A percentile compares a stretch with the other conserved stretches of the same genome.
Conservation (phyloP, 169 alveolate genomes). For the Condylostoma magnum region DNA sequence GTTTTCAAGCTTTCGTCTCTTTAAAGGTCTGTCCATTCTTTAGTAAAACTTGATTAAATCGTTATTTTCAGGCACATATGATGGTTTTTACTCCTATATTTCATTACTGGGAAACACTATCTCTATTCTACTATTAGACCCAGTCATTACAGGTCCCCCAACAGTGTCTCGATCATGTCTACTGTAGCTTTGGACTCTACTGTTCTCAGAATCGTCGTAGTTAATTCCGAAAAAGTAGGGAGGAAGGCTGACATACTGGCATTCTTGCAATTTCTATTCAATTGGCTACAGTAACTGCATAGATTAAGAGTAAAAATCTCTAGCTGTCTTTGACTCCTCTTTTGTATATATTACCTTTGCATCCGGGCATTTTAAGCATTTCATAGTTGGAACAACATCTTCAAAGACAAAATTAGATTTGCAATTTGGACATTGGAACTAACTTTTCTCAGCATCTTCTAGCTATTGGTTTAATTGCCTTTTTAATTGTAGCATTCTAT, state of each 20-base stretch:
- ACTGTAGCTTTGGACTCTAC: too few species aligned
- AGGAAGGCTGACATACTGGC: conserved; percentile 9
- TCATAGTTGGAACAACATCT: background rate
- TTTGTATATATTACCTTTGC: background rate
- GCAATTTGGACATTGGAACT: background rate
- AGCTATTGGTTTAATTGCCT: background rate
- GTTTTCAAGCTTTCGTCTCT: too few species aligned
- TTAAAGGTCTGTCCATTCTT: too few species aligned
- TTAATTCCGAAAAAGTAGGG: conserved; percentile 15
- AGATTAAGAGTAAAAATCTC: background rate
- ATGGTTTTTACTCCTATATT: too few species aligned
- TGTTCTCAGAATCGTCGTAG: background rate
- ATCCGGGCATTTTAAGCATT: background rate
- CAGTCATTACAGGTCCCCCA: too few species aligned
- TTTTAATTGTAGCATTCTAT: background rate
- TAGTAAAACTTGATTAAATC: too few species aligned
- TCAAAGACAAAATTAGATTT: background rate
- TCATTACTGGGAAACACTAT: too few species aligned
- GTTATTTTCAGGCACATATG: too few species aligned
- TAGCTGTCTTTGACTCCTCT: background rate
- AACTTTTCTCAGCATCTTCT: conserved; percentile 14
- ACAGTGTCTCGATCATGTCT: too few species aligned
- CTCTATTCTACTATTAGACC: too few species aligned
- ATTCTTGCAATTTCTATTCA: background rate
- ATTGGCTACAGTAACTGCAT: background rate